These are phyloP conservation scores for Phoenix roebelenii DNA, from an alignment of 176 grass and related monocot genomes.

Conservation along the genomic window DNA sequence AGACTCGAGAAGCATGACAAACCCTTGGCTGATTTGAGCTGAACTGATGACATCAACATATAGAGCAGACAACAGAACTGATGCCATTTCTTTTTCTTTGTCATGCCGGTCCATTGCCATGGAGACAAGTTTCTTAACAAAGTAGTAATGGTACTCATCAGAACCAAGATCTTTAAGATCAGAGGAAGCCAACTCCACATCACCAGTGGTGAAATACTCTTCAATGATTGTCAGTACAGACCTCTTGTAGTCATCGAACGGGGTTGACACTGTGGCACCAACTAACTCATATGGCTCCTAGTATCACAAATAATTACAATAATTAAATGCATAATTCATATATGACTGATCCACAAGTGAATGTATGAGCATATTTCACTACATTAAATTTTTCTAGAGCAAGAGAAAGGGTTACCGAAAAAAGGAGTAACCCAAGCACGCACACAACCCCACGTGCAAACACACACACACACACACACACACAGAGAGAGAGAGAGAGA, in stretches of 20 bases:
- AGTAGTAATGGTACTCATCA: slow-evolving; percentile 65
- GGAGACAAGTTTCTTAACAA: slow-evolving; percentile 89
- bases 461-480: neutral
- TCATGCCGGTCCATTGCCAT: slow-evolving; percentile 89
- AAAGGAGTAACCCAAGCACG: too few species aligned
- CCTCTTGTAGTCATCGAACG: slow-evolving; percentile 82
- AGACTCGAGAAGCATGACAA: slow-evolving; percentile 78
- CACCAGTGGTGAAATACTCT: slow-evolving; percentile 85
- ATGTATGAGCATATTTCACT: too few species aligned
- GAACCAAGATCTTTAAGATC: slow-evolving; percentile 81
- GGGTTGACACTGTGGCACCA: slow-evolving; percentile 52
- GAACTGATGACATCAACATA: slow-evolving; percentile 62
- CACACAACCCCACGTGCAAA: too few species aligned
- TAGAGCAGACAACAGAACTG: slow-evolving; percentile 77
- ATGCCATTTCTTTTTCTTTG: slow-evolving; percentile 95
- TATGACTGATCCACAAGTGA: too few species aligned
- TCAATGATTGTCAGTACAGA: slow-evolving; percentile 56
- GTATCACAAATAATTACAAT: slow-evolving; percentile 7
- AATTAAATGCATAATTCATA: too few species aligned
- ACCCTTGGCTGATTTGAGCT: slow-evolving; percentile 68
- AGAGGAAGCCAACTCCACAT: slow-evolving; percentile 59
- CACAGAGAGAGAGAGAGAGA: slow-evolving; percentile 3
- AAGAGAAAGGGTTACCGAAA: too few species aligned
- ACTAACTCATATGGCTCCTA: slow-evolving; percentile 92
- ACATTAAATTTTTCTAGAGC: too few species aligned